Conservation (phyloP, 2,329 filamentous ascomycete genomes). For the Stemphylium vesicarium region DNA sequence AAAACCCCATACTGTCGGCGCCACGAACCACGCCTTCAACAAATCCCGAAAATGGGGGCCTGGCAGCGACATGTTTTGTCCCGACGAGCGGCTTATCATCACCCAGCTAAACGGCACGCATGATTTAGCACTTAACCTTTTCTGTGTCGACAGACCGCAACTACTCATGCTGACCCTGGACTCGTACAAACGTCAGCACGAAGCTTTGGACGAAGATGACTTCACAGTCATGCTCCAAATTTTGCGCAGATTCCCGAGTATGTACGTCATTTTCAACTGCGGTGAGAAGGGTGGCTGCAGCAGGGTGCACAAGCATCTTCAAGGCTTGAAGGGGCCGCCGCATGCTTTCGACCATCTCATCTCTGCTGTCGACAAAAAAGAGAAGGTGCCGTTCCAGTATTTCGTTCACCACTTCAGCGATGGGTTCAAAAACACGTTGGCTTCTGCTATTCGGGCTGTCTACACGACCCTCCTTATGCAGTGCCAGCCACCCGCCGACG, state of each 20-base stretch:
- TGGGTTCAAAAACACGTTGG: constrained; percentile 11
- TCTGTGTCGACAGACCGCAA: constrained; percentile 57
- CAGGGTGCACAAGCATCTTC: constrained; percentile 59
- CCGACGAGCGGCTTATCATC: constrained; percentile 53
- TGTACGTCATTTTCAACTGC: constrained; percentile 58
- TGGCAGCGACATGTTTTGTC: constrained; percentile 53
- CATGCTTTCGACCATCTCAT: constrained; percentile 36
- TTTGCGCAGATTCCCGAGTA: constrained; percentile 35
- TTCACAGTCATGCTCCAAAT: constrained; percentile 49
- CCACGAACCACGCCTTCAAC: constrained; percentile 24
- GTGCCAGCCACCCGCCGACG: constrained; percentile 14
- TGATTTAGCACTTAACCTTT: constrained; percentile 57
- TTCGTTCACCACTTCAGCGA: constrained; percentile 42
- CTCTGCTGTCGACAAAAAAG: constrained; percentile 18
- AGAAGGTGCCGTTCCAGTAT: constrained; percentile 46
- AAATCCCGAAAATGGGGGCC: constrained; percentile 38
- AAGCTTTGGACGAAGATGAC: constrained; percentile 51
- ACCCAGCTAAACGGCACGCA: constrained; percentile 52
- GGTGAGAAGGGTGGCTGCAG: constrained; percentile 54
- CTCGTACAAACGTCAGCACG: constrained; percentile 56
- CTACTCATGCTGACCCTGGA: constrained; percentile 57
- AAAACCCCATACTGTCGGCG: constrained; percentile 40
- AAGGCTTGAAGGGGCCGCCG: constrained; percentile 49
- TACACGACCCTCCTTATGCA: constrained; percentile 29
- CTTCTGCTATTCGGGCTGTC: constrained; percentile 19